These are phyloP conservation scores for Malus orientalis DNA, from an alignment of 306 rosid species.

Conservation along the genomic window DNA sequence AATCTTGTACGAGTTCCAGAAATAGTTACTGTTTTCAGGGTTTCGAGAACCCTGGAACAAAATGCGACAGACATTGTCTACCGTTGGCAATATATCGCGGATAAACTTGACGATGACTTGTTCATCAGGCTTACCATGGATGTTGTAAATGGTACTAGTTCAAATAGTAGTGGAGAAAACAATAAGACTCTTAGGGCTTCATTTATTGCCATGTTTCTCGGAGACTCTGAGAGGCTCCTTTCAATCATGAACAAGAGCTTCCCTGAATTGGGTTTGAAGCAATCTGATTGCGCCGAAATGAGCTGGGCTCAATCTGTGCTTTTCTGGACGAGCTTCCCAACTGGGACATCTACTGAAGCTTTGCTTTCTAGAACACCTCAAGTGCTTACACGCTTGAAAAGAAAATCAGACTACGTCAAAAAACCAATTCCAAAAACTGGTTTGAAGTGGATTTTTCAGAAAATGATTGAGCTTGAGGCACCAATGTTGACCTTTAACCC, in stretches of 20 bases:
- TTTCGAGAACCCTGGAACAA: slow-evolving; percentile 6
- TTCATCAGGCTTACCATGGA: slow-evolving; percentile 30
- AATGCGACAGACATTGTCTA: slow-evolving; percentile 19
- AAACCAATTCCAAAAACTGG: slow-evolving; percentile 23
- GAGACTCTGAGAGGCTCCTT: slow-evolving; percentile 19
- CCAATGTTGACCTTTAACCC: slow-evolving; percentile 24
- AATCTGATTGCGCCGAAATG: slow-evolving; percentile 19
- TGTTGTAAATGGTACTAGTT: slow-evolving; percentile 2
- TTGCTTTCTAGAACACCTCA: slow-evolving; percentile 22
- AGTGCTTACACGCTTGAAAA: slow-evolving; percentile 9
- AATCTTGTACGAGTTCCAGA: slow-evolving; percentile 27
- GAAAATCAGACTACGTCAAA: slow-evolving; percentile 25
- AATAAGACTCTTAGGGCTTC: slow-evolving; percentile 20
- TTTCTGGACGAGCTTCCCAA: slow-evolving; percentile 20
- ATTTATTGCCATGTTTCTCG: slow-evolving; percentile 23
- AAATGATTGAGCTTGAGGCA: slow-evolving; percentile 11
- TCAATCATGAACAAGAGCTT: slow-evolving; percentile 20
- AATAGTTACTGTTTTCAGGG: slow-evolving; percentile 25
- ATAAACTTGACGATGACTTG: slow-evolving; percentile 24
- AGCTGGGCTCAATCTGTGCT: slow-evolving; percentile 27
- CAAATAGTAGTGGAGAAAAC: neutral
- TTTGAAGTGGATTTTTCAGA: slow-evolving; percentile 15
- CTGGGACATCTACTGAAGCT: slow-evolving; percentile 8
- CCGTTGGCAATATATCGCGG: slow-evolving; percentile 20
- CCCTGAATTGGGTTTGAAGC: slow-evolving; percentile 21